Evolutionary conservation across 2,329 filamentous ascomycete genomes (phyloP).

Genomic region (Amauroascus niger): DNA sequence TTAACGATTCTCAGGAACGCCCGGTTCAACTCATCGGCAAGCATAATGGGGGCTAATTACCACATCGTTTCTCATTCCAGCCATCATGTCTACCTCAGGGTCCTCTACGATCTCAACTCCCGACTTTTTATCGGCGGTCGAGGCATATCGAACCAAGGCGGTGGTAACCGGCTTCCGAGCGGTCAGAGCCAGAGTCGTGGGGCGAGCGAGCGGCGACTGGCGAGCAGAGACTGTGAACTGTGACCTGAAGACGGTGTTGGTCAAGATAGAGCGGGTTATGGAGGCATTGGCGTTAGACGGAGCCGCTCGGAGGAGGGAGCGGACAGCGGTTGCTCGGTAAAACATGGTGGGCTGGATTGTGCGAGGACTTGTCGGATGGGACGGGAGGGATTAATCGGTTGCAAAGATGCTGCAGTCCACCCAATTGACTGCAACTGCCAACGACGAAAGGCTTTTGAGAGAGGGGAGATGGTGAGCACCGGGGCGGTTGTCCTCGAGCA

Average conservation of each 20-base stretch:
- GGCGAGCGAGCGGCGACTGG: constrained; percentile 28
- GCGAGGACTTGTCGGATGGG: background rate
- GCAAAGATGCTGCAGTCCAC: background rate
- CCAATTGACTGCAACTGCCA: constrained; percentile 1
- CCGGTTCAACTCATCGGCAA: background rate
- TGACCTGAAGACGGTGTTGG: constrained; percentile 36
- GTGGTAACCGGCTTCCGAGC: constrained; percentile 39
- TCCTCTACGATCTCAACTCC: constrained; percentile 50
- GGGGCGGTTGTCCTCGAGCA: background rate
- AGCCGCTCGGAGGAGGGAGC: constrained; percentile 38
- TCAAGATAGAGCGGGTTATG: constrained; percentile 33
- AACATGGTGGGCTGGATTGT: constrained; percentile 34
- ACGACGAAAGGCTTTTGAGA: background rate
- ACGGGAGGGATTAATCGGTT: background rate
- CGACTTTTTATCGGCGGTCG: constrained; percentile 46
- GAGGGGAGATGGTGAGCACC: constrained; percentile 8
- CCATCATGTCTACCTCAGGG: constrained; percentile 43
- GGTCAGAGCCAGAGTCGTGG: constrained; percentile 35
- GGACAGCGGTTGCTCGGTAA: constrained; percentile 37
- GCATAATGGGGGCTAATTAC: constrained; percentile 38
- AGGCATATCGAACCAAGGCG: constrained; percentile 42
- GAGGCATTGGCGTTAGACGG: constrained; percentile 35
- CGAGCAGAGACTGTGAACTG: constrained; percentile 37
- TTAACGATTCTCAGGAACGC: constrained; percentile 3
- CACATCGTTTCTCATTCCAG: constrained; percentile 46